Evolutionary conservation across 768 basidiomycete species (phyloP).

Genomic region (Tephrocybe sp.): DNA sequence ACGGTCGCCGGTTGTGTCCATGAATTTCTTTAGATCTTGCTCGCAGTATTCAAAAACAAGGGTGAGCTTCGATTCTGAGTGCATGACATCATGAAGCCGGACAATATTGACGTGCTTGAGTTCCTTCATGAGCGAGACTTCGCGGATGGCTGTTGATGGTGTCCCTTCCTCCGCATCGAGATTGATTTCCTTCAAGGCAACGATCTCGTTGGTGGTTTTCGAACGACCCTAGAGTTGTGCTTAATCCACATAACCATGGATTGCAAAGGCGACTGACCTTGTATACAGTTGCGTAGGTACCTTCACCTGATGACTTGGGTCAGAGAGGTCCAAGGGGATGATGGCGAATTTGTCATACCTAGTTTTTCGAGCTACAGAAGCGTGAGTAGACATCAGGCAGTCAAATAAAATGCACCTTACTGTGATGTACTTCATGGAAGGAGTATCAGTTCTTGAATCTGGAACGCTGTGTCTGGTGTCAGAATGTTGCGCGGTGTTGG

Average conservation of each 20-base stretch:
- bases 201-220: constrained; percentile 96
- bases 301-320: constrained; percentile 73
- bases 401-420: constrained; percentile 24
- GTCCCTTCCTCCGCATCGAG: constrained; percentile 99
- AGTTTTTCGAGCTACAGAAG: constrained; percentile 78
- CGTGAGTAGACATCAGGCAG: neutral
- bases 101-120: constrained; percentile 99
- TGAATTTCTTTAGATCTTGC: constrained; percentile 97
- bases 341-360: constrained; percentile 37
- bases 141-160: constrained; percentile 96
- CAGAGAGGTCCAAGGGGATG: constrained; percentile 21
- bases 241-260: neutral
- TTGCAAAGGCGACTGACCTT: constrained; percentile 53
- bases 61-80: constrained; percentile 96
- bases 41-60: constrained; percentile 99
- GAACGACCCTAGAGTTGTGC: constrained; percentile 71
- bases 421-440: constrained; percentile 58
- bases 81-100: constrained; percentile 96
- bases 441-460: neutral
- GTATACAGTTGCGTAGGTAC: constrained; percentile 96
- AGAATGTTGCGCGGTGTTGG: neutral
- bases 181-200: constrained; percentile 98
- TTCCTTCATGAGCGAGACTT: constrained; percentile 99
- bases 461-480: neutral
- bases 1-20: constrained; percentile 96